Evolutionary conservation across 2,329 filamentous ascomycete species (phyloP).

Genomic region (Talaromyces sp.): DNA sequence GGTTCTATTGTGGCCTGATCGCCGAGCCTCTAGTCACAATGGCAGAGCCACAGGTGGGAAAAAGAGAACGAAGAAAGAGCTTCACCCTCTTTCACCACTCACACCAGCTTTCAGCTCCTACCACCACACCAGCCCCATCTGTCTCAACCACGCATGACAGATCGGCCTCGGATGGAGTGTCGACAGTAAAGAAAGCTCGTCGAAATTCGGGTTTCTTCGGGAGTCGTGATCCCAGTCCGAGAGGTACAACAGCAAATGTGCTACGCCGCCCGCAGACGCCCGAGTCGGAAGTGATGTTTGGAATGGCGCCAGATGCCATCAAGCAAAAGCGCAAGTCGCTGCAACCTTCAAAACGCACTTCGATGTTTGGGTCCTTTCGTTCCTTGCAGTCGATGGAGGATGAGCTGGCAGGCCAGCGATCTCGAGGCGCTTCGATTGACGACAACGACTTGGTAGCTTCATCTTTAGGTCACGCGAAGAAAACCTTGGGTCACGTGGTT

Average conservation of each 20-base stretch:
- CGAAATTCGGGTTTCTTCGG: conserved; percentile 41
- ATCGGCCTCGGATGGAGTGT: conserved; percentile 37
- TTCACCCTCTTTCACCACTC: conserved; percentile 29
- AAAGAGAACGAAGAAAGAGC: conserved; percentile 32
- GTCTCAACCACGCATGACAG: conserved; percentile 28
- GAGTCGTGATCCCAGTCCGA: conserved; percentile 27
- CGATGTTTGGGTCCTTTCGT: conserved; percentile 58
- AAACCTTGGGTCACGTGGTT: conserved; percentile 47
- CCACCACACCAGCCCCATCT: conserved; percentile 16
- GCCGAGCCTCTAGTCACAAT: conserved; percentile 20
- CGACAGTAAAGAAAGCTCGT: conserved; percentile 32
- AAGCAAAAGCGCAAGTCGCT: conserved; percentile 42
- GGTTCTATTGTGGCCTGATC: neutral
- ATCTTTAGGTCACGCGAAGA: conserved; percentile 25
- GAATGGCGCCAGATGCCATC: conserved; percentile 27
- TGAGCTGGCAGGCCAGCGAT: conserved; percentile 48
- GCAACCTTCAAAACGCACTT: conserved; percentile 47
- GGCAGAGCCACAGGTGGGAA: conserved; percentile 22
- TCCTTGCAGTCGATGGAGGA: conserved; percentile 52
- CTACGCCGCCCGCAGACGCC: conserved; percentile 29
- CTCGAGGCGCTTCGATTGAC: conserved; percentile 48
- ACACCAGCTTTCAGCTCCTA: conserved; percentile 20
- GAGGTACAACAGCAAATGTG: conserved; percentile 12
- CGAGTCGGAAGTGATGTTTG: conserved; percentile 27
- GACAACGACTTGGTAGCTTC: conserved; percentile 39